Conservation (phyloP, 2,329 filamentous ascomycete genomes). For the Moelleriella libera region DNA sequence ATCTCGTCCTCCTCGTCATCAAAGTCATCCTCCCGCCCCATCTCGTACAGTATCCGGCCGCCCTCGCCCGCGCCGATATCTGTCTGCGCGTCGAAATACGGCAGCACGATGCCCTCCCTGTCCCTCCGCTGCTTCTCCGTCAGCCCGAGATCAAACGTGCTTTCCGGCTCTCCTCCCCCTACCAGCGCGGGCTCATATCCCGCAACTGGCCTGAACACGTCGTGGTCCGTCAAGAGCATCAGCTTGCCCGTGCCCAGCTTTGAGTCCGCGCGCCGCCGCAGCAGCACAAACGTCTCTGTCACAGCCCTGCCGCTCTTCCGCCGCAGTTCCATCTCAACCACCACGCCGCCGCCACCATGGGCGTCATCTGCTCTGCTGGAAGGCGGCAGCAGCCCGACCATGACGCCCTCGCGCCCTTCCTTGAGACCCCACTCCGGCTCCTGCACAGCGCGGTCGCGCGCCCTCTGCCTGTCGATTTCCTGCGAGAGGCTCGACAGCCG, state of each 20-base stretch:
- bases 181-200: constrained; percentile 13
- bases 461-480: constrained; percentile 58
- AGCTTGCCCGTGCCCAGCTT: constrained; percentile 19
- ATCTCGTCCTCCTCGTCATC: constrained; percentile 94
- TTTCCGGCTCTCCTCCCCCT: constrained; percentile 45
- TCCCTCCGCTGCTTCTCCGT: constrained; percentile 85
- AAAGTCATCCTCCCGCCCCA: constrained; percentile 93
- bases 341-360: constrained; percentile 33
- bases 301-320: constrained; percentile 70
- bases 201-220: constrained; percentile 40
- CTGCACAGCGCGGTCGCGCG: constrained; percentile 58
- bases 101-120: constrained; percentile 77
- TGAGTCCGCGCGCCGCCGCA: constrained; percentile 6
- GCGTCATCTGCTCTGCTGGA: constrained; percentile 23
- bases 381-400: constrained; percentile 46
- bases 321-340: constrained; percentile 76
- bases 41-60: constrained; percentile 88
- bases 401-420: constrained; percentile 64
- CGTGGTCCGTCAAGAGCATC: constrained; percentile 62
- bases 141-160: constrained; percentile 74
- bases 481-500: constrained; percentile 61
- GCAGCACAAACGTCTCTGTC: constrained; percentile 48
- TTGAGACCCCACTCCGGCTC: constrained; percentile 68
- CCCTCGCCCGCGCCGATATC: constrained; percentile 68
- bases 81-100: constrained; percentile 93